Evolutionary conservation across 495 filamentous ascomycete genomes (phyloP), one percentile per base, ranked within the genome.

Genomic region (Talaromyces borbonicus): DNA sequence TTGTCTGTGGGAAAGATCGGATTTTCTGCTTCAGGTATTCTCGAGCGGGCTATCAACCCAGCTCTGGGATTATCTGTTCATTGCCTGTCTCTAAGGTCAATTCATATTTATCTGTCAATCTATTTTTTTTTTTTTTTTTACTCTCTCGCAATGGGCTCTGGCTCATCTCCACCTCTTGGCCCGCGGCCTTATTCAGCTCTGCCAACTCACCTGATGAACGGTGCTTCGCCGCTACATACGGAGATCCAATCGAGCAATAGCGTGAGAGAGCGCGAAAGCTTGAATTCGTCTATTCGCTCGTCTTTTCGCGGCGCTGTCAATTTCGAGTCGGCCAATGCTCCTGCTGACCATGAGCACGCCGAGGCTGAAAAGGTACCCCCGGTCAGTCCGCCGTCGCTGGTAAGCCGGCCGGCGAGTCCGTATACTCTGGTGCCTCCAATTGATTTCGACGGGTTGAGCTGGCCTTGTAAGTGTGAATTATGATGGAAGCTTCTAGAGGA

Each of bases 391-490:
- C 66, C 73, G 9, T 55, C 72, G 25, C 63, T 62, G 0, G 63
- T 63, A n/a, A 78, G 71, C 55, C 70, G 74, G 46, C 74, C 75
- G 25, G 66, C 63, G 16, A 75, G 73, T 60, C 80, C 75, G 14
- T 83, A 78, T 52, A 82, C 80, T 4, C 55, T 75, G 54, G 71
- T 74, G 48, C 79, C 80, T 18, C 77, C 80, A 22, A 73, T 84
- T 38, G 80, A 84, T 56, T 83, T 83, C 51, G 79, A 84, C 56
- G 80, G 80, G 20, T 64, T 84, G 25, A 83, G 80, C 51, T 84
- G 80, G 80, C 80, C 80, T 29, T 80, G 79, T 82, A 62, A 70
- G 78, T 74, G 33, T 40, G n/a, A n/a, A n/a, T n/a, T n/a, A n/a
- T n/a, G n/a, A n/a, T n/a, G n/a, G n/a, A n/a, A n/a, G n/a, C n/a